Base-by-base conservation (phyloP, 108 stramenopile genomes). In the Schizochytrium sp. region DNA sequence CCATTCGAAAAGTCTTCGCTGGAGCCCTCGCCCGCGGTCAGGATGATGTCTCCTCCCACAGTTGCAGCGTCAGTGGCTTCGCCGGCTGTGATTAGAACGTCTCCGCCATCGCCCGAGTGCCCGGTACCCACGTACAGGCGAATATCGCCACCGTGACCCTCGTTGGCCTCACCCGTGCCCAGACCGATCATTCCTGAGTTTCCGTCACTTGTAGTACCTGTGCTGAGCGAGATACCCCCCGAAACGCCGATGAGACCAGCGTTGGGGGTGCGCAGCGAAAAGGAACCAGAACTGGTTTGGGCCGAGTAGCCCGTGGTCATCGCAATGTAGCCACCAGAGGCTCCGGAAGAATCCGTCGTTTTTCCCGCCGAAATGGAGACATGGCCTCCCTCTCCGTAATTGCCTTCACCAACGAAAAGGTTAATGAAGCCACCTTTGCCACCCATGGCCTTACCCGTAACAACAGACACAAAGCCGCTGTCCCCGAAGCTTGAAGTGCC, bases 1-100 rank as follows among this genome's bases (percentile, higher is more conserved):
- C 93, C 93, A 25, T 93, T 89, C 25, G 89, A 90, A 5, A 60
- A 87, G 43, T 92, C 87, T 29, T 53, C 58, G 25, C 72, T 90
- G 43, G 90, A 91, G 55, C 93, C 93, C 83, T 93, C 93, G 8
- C 93, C 93, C 41, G 93, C 93, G 18, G 90, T 88, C 28, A 93
- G 47, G 5, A 91, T 60, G 16, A 93, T 89, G 57, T 87, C 53
- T 5, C 93, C 93, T 5, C 93, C 93, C 5, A 90, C 57, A 19
- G 90, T 23, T 25, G 88, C 58, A 44, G 19, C 53, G 18, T 44
- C 88, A 5, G 90, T 88, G 5, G 87, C 57, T 41, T 89, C 87
- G 12, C 91, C 89, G 5, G 89, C 91, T 4, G 89, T 51, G 21
- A 89, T 28, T 3, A 58, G 87, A 18, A 91, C 89, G 14, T 89